Percentiles rank a stretch among this genome's conserved stretches.
Evolutionary conservation across 495 filamentous ascomycete genomes (phyloP).

Genomic region (Aspergillus sclerotioniger): DNA sequence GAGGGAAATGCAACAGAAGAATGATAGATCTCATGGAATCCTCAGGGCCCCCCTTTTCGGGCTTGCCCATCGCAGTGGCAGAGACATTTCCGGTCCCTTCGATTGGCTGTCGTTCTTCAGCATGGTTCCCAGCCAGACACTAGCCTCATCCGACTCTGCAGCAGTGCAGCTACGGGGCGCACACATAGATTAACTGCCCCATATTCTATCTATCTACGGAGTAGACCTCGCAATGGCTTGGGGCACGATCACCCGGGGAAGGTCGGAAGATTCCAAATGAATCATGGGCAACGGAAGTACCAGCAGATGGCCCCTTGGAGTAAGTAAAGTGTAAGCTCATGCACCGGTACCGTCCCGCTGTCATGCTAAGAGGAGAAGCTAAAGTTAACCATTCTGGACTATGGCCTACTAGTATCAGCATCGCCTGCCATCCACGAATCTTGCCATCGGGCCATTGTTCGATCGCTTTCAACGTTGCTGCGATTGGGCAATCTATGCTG

Average conservation of each 20-base stretch:
- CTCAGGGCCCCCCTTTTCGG: neutral
- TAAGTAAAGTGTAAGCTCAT: neutral
- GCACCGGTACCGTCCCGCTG: constrained; percentile 5
- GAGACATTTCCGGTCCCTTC: neutral
- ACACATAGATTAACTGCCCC: neutral
- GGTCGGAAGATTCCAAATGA: constrained; percentile 5
- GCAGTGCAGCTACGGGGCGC: neutral
- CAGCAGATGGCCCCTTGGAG: neutral
- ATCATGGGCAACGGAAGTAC: constrained; percentile 1
- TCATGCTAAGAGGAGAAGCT: constrained; percentile 3
- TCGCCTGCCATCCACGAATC: too few species aligned
- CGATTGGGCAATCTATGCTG: constrained; percentile 2
- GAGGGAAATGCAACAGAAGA: constrained; percentile 10
- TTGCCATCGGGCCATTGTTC: neutral
- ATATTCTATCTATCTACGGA: too few species aligned
- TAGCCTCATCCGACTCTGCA: neutral
- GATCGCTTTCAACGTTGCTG: neutral
- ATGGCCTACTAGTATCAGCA: neutral
- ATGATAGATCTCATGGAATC: constrained; percentile 17
- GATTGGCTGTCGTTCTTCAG: neutral
- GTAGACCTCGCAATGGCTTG: neutral
- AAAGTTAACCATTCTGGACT: constrained; percentile 2
- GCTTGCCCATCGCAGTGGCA: neutral
- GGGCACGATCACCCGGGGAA: constrained; percentile 2
- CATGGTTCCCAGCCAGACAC: neutral